Evolutionary conservation across 2,329 filamentous ascomycete species (phyloP), one percentile per base, ranked within the genome.

Genomic region (Chaetomiaceae sp.): DNA sequence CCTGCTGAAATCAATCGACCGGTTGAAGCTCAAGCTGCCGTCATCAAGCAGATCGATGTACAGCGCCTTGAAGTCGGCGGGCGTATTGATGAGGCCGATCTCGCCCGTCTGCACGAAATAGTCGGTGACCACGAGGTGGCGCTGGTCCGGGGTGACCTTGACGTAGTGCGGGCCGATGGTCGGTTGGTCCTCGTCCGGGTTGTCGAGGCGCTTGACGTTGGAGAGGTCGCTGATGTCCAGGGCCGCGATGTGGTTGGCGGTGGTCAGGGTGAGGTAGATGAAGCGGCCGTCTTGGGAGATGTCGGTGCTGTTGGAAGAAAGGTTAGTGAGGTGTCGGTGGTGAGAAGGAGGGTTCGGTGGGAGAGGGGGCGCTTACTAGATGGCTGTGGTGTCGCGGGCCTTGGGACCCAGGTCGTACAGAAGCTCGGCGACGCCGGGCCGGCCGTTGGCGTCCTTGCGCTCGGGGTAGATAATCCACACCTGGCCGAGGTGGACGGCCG

Each of bases 401-500:
- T 77, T 76, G 37, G 70, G 67, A 3, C 80, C 80, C 20, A 83
- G 73, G 54, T 82, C 78, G 58, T 72, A 81, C 21, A 83, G 74
- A 0, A 79, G 70, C 63, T 83, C 73, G 5, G 78, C 74, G 7
- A 76, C 72, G 50, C 81, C 81, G 55, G 76, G 78, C 41, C 77
- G 76, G 47, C 79, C 80, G 19, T 76, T 70, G 7, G 70, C 62
- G 58, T 81, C 71, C 54, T 70, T 75, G 56, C 77, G 76, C 70
- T 77, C 76, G 19, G 81, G 81, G 63, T 83, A 83, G 66, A 85
- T 82, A 63, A 83, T 77, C 80, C 80, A 84, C 57, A 83, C 77
- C 59, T 83, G 73, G 9, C 79, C 80, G 3, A 76, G 72, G 27
- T 75, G 73, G 17, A 83, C 79, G 14, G 81, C 79, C 12, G 68